Evolutionary conservation across 2,329 filamentous ascomycete genomes (phyloP), one percentile per base, ranked within the genome.

Genomic region (Fusarium buharicum): DNA sequence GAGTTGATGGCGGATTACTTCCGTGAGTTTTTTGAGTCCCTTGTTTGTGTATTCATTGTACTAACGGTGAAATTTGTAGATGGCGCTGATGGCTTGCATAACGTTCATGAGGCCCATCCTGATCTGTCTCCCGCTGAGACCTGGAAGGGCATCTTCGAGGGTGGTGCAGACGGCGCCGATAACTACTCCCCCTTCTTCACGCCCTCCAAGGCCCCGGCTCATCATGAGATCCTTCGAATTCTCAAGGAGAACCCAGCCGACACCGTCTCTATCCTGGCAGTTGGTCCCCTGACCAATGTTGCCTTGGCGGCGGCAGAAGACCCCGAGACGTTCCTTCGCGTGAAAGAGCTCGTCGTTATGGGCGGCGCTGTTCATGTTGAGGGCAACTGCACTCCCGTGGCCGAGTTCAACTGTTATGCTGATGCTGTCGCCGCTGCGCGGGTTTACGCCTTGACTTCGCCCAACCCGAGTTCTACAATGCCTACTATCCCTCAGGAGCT

Each of bases 381-480:
- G 46, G 95, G 95, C 67, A 99, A 99, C 75, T 87, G 91, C 71
- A 88, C 87, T 40, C 94, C 95, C 2, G 86, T 90, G 12, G 92
- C 91, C 62, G 95, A 99, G 75, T 99, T 99, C 84, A 99, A 99
- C 80, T 90, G 90, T 54, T 96, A 92, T 72, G 93, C 95, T 55
- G 96, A 99, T 74, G 83, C 90, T 17, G 84, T 91, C 36, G 90
- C 91, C 24, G 86, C 90, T 0, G 91, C 91, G 11, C 84, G 90
- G 13, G 84, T 95, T 16, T 93, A 89, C 71, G 90, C 91, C 7
- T 80, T 95, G 61, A 93, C 91, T 1, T 92, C 90, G 1, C 85
- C 83, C 6, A 86, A 79, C 30, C 95, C 95, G 1, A 77, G 82
- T 12, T 90, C 88, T 3, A 97, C 93, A 4, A 91, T 97, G 84